Evolutionary conservation across 2,329 filamentous ascomycete species (phyloP), one percentile per base, ranked within the genome.

Genomic region (Zalaria obscura): DNA sequence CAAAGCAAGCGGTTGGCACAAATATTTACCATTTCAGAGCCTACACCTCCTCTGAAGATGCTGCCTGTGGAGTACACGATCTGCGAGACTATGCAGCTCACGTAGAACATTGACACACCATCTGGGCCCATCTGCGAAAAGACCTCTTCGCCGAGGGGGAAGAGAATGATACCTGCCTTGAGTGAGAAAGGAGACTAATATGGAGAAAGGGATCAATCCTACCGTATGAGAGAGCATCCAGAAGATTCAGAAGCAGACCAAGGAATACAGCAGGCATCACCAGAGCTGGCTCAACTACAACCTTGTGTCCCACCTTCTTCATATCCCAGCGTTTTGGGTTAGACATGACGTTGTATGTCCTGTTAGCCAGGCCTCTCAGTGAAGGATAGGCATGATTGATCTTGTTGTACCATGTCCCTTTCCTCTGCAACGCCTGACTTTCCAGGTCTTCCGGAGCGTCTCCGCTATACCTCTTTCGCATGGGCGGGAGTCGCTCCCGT

Each of bases 31-130:
- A 98, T 80, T 61, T 98, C 91, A 2, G 91, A 96, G 4, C 91
- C 91, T 45, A 98, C 78, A 3, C 85, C 87, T 10, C 91, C 89
- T 50, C 75, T 81, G 65, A 98, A 98, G 29, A 85, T 78, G 54
- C 88, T 95, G 1, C 86, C 83, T 3, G 78, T 79, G 0, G 89
- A 95, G 58, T 89, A 96, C 10, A 86, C 83, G 40, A 98, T 62
- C 58, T 98, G 91, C 0, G 91, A 83, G 34, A 96, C 75, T 48
- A 98, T 94, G 43, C 88, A 95, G 69, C 88, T 95, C 51, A 98
- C 84, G 59, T 96, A 98, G 65, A 96, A 98, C 63, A 98, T 95
- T 1, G 91, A 94, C 42, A 98, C 94, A 25, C 91, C 91, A 43
- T 94, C 89, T 1, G 89, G 80, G 2, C 89, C 91, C 5, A 96